Base-by-base conservation (phyloP, 441 rosid genomes). In the Lagerstroemia fauriei region DNA sequence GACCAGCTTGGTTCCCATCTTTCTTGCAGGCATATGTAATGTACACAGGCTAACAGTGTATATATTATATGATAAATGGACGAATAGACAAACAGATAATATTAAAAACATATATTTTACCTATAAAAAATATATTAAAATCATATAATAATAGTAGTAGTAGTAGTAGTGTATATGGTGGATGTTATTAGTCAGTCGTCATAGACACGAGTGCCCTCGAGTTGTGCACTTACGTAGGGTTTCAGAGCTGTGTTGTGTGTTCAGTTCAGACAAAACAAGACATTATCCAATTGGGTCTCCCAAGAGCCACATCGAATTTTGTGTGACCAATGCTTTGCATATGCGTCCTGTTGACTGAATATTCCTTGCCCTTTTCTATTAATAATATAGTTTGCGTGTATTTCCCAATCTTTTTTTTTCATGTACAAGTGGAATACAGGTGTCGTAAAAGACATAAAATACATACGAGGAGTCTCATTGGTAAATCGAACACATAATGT, bases 121-220 rank as follows among this genome's bases (percentile, higher is more conserved):
- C 6, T 68, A 8, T 27, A 10, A 27, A 68, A 27, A 8, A 68
- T n/a, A n/a, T n/a, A 68, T 11, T 27, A 27, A 29, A 1, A n/a
- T n/a, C n/a, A 11, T 68, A 27, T 68, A 4, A 66, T 66, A n/a
- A 68, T 68, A 27, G 27, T 68, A 27, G 3, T 65, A 14, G 24
- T 29, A 18, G 41, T 38, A 38, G n/a, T n/a, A n/a, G n/a, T n/a
- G n/a, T n/a, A n/a, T n/a, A n/a, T 48, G 51, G 38, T 31, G 31
- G 46, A n/a, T n/a, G n/a, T 32, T 31, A 10, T 38, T 38, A 38
- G 44, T 38, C 44, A 38, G 44, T 70, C 5, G 46, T 20, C 51
- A 9, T 17, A 12, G 44, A 70, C 73, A 70, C 73, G 73, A 70
- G 73, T 70, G 73, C 46, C 73, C 32, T 70, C 73, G 73, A 31